Base-by-base conservation (phyloP, 139 green algal genomes). In the Microglena sp. region DNA sequence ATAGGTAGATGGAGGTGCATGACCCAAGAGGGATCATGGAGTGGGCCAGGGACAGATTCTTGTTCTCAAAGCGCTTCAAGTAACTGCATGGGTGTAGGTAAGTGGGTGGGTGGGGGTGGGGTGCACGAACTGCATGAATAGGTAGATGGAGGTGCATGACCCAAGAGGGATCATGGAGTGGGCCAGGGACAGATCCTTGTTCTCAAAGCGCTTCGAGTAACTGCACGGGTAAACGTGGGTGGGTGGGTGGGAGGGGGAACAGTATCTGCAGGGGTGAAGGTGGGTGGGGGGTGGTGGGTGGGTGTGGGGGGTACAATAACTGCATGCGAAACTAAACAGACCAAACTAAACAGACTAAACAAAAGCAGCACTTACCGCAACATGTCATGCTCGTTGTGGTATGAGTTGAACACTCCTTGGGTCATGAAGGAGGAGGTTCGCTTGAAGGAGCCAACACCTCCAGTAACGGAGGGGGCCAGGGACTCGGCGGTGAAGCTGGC, bases 81-180 rank as follows among this genome's bases (percentile, higher is more conserved):
- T 99, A 99, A 21, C 6, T 24, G 22, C 6, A 64, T 27, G 50
- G 26, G 50, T 11, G 28, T n/a, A n/a, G 50, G 50, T 59, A n/a
- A 11, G 18, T 32, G 18, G 33, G 57, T 24, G 50, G 50, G 50
- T 26, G 15, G 31, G 58, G 6, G n/a, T n/a, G n/a, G n/a, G n/a
- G n/a, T n/a, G n/a, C n/a, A n/a, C n/a, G n/a, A n/a, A n/a, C n/a
- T n/a, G n/a, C n/a, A n/a, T n/a, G n/a, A n/a, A n/a, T n/a, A n/a
- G n/a, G n/a, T n/a, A n/a, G n/a, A n/a, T n/a, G 43, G 43, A 21
- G 43, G 18, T 99, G 84, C 94, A 99, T 5, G 80, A 93, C 66
- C 94, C 94, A 61, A 99, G 81, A 11, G 94, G 84, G 70, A 99
- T 99, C 94, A 98, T 99, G 67, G 80, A 93, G 86, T 99, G 94